Conservation (phyloP, 2,329 filamentous ascomycete genomes). For the Ascochyta pisi region DNA sequence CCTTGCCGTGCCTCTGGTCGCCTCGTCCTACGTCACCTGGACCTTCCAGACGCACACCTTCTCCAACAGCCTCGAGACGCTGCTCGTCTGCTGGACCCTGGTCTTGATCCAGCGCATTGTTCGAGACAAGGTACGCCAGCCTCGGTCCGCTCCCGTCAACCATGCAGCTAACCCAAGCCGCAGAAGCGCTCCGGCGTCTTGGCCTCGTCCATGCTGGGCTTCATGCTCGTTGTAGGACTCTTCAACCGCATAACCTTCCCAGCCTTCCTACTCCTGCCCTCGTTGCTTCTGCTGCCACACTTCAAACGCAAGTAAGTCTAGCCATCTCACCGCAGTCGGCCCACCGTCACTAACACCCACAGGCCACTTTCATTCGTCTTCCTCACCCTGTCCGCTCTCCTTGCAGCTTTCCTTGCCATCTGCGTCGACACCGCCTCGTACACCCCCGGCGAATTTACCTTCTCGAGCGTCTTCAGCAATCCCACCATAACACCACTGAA, state of each 20-base stretch:
- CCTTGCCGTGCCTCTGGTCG: constrained; percentile 80
- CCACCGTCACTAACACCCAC: neutral
- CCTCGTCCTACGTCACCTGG: constrained; percentile 98
- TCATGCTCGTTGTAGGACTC: constrained; percentile 81
- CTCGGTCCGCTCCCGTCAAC: constrained; percentile 34
- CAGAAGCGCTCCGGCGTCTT: constrained; percentile 78
- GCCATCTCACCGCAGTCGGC: neutral
- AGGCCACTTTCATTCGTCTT: constrained; percentile 67
- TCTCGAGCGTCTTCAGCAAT: constrained; percentile 67
- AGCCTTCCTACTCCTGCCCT: constrained; percentile 86
- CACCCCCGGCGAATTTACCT: constrained; percentile 64
- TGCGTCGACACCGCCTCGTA: constrained; percentile 88
- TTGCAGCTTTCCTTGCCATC: constrained; percentile 76
- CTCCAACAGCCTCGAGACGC: constrained; percentile 94
- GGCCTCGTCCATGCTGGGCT: constrained; percentile 78
- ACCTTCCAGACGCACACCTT: constrained; percentile 98
- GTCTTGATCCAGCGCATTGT: constrained; percentile 89
- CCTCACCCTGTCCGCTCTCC: constrained; percentile 68
- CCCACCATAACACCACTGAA: constrained; percentile 61
- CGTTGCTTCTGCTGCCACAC: constrained; percentile 82
- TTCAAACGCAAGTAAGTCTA: constrained; percentile 76
- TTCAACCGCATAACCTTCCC: constrained; percentile 99
- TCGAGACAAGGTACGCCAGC: constrained; percentile 70
- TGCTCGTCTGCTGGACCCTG: constrained; percentile 91
- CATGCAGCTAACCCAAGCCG: constrained; percentile 42